These are phyloP conservation scores for Parachaetomium inaequale DNA, from an alignment of 495 filamentous ascomycete genomes.

Conservation along the genomic window DNA sequence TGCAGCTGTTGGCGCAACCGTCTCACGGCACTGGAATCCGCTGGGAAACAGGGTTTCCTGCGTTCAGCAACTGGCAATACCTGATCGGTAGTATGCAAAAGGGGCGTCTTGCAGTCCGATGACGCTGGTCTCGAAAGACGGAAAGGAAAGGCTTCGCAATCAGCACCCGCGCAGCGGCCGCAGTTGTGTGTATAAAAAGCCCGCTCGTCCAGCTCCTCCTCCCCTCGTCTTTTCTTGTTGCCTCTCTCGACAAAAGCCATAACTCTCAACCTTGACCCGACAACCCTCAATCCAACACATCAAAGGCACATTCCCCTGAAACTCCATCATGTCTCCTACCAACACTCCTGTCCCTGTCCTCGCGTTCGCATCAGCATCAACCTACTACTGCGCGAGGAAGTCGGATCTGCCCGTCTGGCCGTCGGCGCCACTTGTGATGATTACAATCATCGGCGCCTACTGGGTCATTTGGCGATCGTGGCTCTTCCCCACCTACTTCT, in stretches of 20 bases:
- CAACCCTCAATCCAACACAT: no score
- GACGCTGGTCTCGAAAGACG: no score
- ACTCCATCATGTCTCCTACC: background rate
- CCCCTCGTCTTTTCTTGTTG: no score
- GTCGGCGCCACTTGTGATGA: background rate
- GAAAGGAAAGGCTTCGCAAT: no score
- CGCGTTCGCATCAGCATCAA: background rate
- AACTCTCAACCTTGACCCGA: no score
- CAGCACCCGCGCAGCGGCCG: background rate
- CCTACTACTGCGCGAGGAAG: conserved; percentile 14
- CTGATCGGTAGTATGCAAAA: no score
- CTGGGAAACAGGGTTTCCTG: no score
- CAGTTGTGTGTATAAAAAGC: background rate
- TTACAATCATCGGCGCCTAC: conserved; percentile 7
- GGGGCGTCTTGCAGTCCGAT: no score
- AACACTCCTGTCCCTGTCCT: background rate
- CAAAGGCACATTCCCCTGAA: no score
- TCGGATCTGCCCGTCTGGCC: background rate
- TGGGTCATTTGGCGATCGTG: conserved; percentile 17
- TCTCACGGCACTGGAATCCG: no score
- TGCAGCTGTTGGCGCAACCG: no score
- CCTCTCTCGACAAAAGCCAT: no score
- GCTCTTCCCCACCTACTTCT: conserved; percentile 24
- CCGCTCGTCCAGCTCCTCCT: background rate
- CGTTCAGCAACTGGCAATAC: background rate